phyloP scores from a whole-genome alignment of 352 stramenopile species.

The Phytophthora agathidicida region DNA sequence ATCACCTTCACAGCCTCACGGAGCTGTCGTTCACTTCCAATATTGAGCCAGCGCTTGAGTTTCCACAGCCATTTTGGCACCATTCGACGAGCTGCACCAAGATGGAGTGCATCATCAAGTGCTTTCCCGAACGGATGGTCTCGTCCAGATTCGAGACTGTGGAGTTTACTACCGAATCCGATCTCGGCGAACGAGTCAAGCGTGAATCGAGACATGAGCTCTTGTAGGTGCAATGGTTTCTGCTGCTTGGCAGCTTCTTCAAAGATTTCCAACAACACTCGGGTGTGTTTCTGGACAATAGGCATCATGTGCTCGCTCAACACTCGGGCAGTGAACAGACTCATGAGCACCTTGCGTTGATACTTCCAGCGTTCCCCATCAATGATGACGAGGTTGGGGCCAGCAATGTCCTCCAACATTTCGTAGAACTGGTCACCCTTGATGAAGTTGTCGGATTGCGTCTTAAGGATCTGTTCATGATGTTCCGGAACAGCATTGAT shows the following conservation, averaged over 20 bases:
- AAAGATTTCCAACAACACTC: slow-evolving; percentile 10
- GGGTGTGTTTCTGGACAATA: slow-evolving; percentile 32
- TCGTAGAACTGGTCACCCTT: slow-evolving; percentile 12
- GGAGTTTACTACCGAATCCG: slow-evolving; percentile 55
- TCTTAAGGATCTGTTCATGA: slow-evolving; percentile 13
- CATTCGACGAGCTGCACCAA: slow-evolving; percentile 20
- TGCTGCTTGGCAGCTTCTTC: neutral
- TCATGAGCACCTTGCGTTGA: slow-evolving; percentile 79
- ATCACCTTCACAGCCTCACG: slow-evolving; percentile 20
- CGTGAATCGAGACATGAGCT: slow-evolving; percentile 42
- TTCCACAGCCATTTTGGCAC: slow-evolving; percentile 43
- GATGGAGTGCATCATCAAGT: slow-evolving; percentile 39
- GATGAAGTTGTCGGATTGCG: slow-evolving; percentile 5
- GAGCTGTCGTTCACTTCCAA: slow-evolving; percentile 31
- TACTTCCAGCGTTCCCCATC: slow-evolving; percentile 60
- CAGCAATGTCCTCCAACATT: slow-evolving; percentile 46
- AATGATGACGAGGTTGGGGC: slow-evolving; percentile 57
- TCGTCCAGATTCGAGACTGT: slow-evolving; percentile 25
- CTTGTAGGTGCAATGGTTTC: slow-evolving; percentile 19
- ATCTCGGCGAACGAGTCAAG: slow-evolving; percentile 61
- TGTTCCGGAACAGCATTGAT: slow-evolving; percentile 7
- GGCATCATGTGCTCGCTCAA: slow-evolving; percentile 47
- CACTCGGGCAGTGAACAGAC: slow-evolving; percentile 72
- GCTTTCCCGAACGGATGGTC: slow-evolving; percentile 44
- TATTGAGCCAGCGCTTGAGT: slow-evolving; percentile 27